Conservation (phyloP, 1,284 basidiomycete genomes). For the Sanghuangporus baumii region DNA sequence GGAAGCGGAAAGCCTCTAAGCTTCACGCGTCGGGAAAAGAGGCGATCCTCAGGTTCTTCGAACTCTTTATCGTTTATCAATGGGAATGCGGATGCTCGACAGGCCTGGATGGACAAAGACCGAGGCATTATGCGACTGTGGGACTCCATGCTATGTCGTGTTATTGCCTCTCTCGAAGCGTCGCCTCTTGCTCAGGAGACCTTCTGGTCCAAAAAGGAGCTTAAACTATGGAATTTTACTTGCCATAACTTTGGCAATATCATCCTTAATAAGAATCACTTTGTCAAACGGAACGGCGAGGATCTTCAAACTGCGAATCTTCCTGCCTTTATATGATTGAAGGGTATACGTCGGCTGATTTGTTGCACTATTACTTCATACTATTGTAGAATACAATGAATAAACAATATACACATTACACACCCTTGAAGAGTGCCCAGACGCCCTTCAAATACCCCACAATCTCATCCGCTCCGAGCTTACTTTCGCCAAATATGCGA, state of each 20-base stretch:
- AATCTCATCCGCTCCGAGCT: constrained; percentile 84
- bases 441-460: constrained; percentile 88
- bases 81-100: constrained; percentile 5
- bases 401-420: constrained; percentile 33
- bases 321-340: neutral
- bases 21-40: constrained; percentile 8
- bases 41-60: constrained; percentile 1
- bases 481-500: constrained; percentile 88
- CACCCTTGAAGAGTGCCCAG: constrained; percentile 68
- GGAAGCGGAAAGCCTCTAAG: constrained; percentile 6
- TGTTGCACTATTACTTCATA: neutral
- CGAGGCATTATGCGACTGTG: neutral
- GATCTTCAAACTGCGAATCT: neutral
- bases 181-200: neutral
- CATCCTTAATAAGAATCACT: neutral
- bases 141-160: neutral
- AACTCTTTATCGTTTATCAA: neutral
- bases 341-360: neutral
- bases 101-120: constrained; percentile 2
- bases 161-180: neutral
- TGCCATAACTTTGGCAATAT: neutral
- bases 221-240: neutral
- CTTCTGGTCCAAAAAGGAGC: constrained; percentile 1
- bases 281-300: neutral
- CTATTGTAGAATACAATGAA: neutral